A percentile compares a stretch with the other conserved stretches of the same genome.
These are phyloP conservation scores for Monilinia fructicola DNA, from an alignment of 2,329 filamentous ascomycete genomes.

Conservation along the genomic window DNA sequence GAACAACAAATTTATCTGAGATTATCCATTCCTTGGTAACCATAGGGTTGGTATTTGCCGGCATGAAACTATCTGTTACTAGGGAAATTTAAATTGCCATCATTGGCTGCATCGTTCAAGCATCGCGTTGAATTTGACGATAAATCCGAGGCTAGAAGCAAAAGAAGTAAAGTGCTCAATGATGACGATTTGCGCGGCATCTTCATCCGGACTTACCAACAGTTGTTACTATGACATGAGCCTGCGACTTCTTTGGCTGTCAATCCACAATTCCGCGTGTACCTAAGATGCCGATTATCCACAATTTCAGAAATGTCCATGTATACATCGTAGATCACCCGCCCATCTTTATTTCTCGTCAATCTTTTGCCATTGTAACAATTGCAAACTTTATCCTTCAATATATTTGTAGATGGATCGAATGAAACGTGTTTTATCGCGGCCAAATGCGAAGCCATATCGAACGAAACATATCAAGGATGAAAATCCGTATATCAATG, in stretches of 20 bases:
- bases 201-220: not conserved
- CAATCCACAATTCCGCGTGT: conserved; percentile 1
- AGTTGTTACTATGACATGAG: not conserved
- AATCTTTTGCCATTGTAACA: not conserved
- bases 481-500: conserved; percentile 28
- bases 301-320: not conserved
- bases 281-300: conserved; percentile 12
- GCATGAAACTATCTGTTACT: not conserved
- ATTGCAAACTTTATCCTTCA: not conserved
- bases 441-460: conserved; percentile 37
- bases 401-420: conserved; percentile 26
- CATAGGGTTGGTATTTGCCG: not conserved
- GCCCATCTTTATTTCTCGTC: not conserved
- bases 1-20: not conserved
- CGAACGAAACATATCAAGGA: conserved; percentile 30
- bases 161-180: not conserved
- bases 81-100: not conserved
- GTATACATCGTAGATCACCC: not conserved
- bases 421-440: conserved; percentile 35
- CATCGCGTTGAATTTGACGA: not conserved
- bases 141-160: not conserved
- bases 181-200: not conserved
- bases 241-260: not conserved
- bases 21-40: not conserved
- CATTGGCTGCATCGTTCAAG: not conserved